Conservation (phyloP, 176 grass and related monocot genomes). For the Avena sativa region DNA sequence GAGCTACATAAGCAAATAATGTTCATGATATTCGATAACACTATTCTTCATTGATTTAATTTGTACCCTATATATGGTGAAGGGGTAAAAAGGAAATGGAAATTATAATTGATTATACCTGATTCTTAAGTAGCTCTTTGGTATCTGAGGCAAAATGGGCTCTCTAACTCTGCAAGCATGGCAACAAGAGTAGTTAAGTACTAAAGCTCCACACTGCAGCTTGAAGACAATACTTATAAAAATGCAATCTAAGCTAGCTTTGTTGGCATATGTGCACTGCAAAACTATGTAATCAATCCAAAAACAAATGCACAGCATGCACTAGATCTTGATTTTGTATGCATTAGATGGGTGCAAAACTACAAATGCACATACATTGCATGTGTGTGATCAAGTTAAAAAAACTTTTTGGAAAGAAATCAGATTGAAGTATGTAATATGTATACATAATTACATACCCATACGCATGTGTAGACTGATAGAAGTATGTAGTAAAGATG, state of each 20-base stretch:
- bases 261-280: constrained; percentile 25
- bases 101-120: constrained; percentile 57
- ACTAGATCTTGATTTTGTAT: not conserved
- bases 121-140: constrained; percentile 94
- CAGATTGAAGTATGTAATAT: not conserved
- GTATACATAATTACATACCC: not conserved
- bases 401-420: not conserved
- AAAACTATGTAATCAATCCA: not conserved
- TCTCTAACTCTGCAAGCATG: constrained; percentile 68
- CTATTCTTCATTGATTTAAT: not conserved
- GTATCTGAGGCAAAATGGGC: constrained; percentile 90
- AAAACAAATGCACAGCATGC: not conserved
- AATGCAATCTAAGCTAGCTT: not conserved
- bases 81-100: not conserved
- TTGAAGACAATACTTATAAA: constrained; percentile 14
- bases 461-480: not conserved
- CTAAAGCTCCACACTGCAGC: not conserved
- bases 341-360: not conserved
- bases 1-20: constrained; percentile 19
- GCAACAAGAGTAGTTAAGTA: constrained; percentile 28
- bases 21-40: not conserved
- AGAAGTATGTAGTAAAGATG: not conserved
- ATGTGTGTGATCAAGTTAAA: not conserved
- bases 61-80: not conserved
- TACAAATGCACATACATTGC: not conserved